These are phyloP conservation scores for Fraxinus nigra DNA, from an alignment of 305 asterid genomes.

Conservation along the genomic window DNA sequence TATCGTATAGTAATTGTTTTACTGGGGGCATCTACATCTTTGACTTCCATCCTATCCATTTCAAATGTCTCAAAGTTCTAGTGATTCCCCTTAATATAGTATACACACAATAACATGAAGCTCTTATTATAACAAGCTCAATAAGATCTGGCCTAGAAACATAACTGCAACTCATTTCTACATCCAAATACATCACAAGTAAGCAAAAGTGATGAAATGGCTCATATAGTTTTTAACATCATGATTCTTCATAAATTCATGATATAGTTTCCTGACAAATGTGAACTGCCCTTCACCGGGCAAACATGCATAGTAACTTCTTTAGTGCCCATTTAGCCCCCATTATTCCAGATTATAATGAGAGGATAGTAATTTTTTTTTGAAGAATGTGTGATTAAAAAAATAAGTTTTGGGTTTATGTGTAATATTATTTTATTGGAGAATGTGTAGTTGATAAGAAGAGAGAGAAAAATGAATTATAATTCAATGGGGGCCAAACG, in stretches of 20 bases:
- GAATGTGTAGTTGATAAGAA: too few relatives aligned
- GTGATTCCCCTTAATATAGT: conserved; percentile 5
- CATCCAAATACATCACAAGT: not conserved
- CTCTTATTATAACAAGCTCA: not conserved
- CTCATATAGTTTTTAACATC: not conserved
- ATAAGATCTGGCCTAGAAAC: not conserved
- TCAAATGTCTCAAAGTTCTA: not conserved
- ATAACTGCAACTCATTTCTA: not conserved
- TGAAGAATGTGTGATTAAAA: too few relatives aligned
- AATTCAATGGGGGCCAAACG: too few relatives aligned
- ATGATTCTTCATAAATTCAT: conserved; percentile 2
- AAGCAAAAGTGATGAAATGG: not conserved
- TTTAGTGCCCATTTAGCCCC: not conserved
- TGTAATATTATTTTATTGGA: too few relatives aligned
- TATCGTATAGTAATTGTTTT: not conserved
- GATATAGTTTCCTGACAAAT: not conserved
- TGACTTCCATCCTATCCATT: not conserved
- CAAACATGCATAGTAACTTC: not conserved
- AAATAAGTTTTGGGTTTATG: too few relatives aligned
- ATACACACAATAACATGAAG: conserved; percentile 11
- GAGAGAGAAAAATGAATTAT: too few relatives aligned
- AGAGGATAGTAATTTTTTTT: too few relatives aligned
- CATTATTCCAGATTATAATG: too few relatives aligned
- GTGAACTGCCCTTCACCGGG: not conserved
- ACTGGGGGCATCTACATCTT: not conserved